Evolutionary conservation across 495 filamentous ascomycete species (phyloP).

Genomic region (Annulohypoxylon stygium): DNA sequence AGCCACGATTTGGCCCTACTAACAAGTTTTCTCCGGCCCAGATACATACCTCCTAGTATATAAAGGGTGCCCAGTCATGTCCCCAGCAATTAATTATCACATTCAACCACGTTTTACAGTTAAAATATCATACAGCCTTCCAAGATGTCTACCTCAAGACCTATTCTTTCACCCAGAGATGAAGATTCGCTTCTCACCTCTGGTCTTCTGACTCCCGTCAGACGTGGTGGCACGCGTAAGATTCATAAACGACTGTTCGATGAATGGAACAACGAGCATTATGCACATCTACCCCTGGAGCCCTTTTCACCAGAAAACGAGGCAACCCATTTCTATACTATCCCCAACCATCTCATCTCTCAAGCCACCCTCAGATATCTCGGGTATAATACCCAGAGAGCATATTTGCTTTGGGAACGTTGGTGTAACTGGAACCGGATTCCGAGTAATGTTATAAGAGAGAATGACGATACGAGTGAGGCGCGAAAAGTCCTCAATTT

Average conservation of each 20-base stretch:
- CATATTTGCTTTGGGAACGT: not conserved
- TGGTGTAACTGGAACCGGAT: not conserved
- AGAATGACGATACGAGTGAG: too few relatives aligned
- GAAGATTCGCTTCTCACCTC: not conserved
- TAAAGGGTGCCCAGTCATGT: too few relatives aligned
- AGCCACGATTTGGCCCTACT: too few relatives aligned
- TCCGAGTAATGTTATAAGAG: too few relatives aligned
- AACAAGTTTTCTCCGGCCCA: too few relatives aligned
- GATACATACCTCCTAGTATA: too few relatives aligned
- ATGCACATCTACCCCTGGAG: not conserved
- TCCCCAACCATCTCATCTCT: not conserved
- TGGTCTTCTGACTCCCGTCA: not conserved
- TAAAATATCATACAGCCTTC: too few relatives aligned
- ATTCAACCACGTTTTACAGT: too few relatives aligned
- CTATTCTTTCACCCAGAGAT: not conserved
- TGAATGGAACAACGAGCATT: not conserved
- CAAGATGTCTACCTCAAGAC: too few relatives aligned
- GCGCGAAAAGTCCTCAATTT: too few relatives aligned
- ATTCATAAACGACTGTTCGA: not conserved
- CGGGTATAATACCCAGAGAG: not conserved
- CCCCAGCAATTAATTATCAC: too few relatives aligned
- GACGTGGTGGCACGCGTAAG: not conserved
- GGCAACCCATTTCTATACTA: not conserved
- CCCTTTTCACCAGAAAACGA: not conserved
- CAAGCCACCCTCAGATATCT: not conserved